Evolutionary conservation across 1,139 yeast species (phyloP), one percentile per base, ranked within the genome.

Genomic region (Sugiyamaella japonica): DNA sequence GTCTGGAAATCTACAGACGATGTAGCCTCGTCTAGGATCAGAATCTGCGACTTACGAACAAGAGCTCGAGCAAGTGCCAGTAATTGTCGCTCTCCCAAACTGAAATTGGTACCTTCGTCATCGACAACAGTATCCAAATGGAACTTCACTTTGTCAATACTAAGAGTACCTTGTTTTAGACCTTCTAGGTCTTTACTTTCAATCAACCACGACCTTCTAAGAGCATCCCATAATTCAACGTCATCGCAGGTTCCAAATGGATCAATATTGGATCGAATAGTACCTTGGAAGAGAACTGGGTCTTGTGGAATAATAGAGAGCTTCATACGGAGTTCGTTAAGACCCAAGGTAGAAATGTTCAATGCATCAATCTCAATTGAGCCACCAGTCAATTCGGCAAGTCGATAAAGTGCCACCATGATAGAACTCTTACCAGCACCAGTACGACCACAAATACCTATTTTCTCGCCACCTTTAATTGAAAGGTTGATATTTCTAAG

Each of bases 1-100:
- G 95, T 87, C 63, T 84, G 89, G 65, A 84, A 85, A 67, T 88
- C 96, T 39, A 88, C 95, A 10, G 88, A 82, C 0, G 95, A 85
- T 0, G 96, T 88, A 17, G 95, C 95, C 70, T 88, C 96, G 67
- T 88, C 96, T 57, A 88, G 70, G 60, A 88, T 83, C 61, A 88
- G 73, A 56, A 88, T 82, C 66, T 80, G 81, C 8, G 88, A 76
- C 53, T 82, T 78, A 59, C 90, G 79, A 12, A 86, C 90, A 59
- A 88, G 74, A 0, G 95, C 95, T 61, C 95, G 78, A 0, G 93
- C 88, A 61, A 87, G 77, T 1, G 95, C 87, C 57, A 87, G 72
- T 61, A 87, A 71, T 68, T 87, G 95, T 54, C 88, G 79, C 68
- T 87, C 93, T 48, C 95, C 95, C 17, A 86, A 75, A 3, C 91